Base-by-base conservation (phyloP, 2,329 filamentous ascomycete species). In the Fusarium sp. region DNA sequence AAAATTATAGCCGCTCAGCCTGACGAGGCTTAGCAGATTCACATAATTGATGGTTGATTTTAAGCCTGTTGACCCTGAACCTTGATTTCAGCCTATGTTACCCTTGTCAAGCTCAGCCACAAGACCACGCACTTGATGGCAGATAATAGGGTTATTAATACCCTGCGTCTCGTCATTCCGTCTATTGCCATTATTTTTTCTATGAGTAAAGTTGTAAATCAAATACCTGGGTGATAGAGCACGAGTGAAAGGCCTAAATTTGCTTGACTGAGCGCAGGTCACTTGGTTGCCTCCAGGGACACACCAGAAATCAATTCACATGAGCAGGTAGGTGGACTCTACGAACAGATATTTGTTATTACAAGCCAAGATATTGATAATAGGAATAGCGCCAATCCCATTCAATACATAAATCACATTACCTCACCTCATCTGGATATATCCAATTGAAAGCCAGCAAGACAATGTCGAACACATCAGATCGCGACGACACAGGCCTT, bases 1-100 rank as follows among this genome's bases (percentile, higher is more conserved):
- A 69, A 41, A 5, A 5, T 72, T 11, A 62, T 72, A 28, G 37
- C 40, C 28, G 57, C 65, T 34, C 69, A 71, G 46, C 69, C 69
- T 13, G n/a, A 42, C 5, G 13, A 47, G 20, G 21, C 32, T 16
- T 55, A 66, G 27, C 20, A 10, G 2, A 5, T 7, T 25, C 18
- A 7, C 8, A 7, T 6, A 12, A 13, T 12, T 13, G 7, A 6
- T 4, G 13, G 4, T 10, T 14, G 7, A 11, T 2, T 14, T 43
- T 3, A 23, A 30, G 2, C 7, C 8, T 18, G 21, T 25, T 14
- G 12, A 12, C 37, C 13, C 30, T 37, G 6, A 12, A 50, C 5
- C 4, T 37, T n/a, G 34, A 7, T 12, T 37, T 25, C 47, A 50
- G 47, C 47, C 30, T 37, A 21, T 7, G 8, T 5, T 25, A 16